Conservation (phyloP, 257 asterid species). For the Apocynum venetum region DNA sequence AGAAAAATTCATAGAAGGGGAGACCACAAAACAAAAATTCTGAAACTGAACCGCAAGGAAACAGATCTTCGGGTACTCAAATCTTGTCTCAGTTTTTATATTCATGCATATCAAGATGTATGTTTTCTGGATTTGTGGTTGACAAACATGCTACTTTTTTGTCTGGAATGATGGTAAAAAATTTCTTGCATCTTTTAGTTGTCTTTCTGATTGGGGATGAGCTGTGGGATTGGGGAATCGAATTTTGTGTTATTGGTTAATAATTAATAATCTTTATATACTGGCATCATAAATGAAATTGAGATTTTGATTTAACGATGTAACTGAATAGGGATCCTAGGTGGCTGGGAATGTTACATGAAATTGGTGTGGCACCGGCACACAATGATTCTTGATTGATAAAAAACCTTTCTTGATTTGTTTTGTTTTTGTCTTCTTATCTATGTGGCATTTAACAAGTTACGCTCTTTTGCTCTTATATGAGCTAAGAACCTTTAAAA, state of each 20-base stretch:
- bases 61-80: slow-evolving; percentile 4
- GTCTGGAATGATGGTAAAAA: not conserved
- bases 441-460: not conserved
- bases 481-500: not conserved
- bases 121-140: not conserved
- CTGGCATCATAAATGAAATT: not conserved
- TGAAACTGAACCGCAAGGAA: not conserved
- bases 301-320: not conserved
- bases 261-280: not conserved
- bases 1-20: not conserved
- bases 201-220: not conserved
- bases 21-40: not conserved
- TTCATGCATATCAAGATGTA: not conserved
- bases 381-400: not conserved
- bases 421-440: not conserved
- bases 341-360: not conserved
- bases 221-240: not conserved
- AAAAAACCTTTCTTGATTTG: no score
- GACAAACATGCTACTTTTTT: not conserved
- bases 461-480: not conserved
- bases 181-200: not conserved
- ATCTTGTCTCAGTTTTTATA: slow-evolving; percentile 1
- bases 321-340: not conserved
- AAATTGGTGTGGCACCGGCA: not conserved
- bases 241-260: not conserved